Evolutionary conservation across 352 stramenopile species (phyloP).

Genomic region (Globisporangium spinosum): DNA sequence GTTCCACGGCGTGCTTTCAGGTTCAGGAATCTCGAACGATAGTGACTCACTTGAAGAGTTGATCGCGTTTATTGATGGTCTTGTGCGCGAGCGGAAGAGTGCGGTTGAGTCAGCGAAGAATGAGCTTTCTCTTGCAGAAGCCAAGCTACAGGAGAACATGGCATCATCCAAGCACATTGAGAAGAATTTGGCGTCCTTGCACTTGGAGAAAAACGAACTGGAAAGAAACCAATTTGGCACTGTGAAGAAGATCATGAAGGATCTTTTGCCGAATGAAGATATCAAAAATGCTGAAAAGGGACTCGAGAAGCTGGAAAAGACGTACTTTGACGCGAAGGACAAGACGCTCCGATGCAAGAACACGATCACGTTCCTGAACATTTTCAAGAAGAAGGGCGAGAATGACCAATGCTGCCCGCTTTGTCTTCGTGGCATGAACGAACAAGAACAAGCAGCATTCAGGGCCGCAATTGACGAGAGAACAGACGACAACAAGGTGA

Average conservation of each 20-base stretch:
- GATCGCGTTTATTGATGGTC: conserved; percentile 24
- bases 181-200: conserved; percentile 35
- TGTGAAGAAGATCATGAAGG: conserved; percentile 45
- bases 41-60: conserved; percentile 23
- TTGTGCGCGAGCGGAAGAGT: conserved; percentile 25
- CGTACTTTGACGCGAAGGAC: conserved; percentile 78
- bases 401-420: conserved; percentile 79
- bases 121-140: conserved; percentile 30
- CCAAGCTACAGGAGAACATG: conserved; percentile 46
- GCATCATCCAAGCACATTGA: conserved; percentile 48
- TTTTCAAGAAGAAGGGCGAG: conserved; percentile 83
- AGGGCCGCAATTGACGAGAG: conserved; percentile 63
- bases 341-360: conserved; percentile 79
- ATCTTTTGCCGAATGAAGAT: conserved; percentile 40
- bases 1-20: conserved; percentile 31
- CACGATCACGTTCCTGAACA: conserved; percentile 76
- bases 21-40: conserved; percentile 29
- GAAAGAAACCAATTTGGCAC: conserved; percentile 51
- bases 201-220: conserved; percentile 44
- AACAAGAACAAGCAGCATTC: conserved; percentile 57
- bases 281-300: conserved; percentile 45
- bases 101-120: conserved; percentile 25
- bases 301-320: conserved; percentile 48
- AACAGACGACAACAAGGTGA: conserved; percentile 69
- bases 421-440: conserved; percentile 59